These are phyloP conservation scores for Scytalidium lignicola DNA, from an alignment of 2,329 filamentous ascomycete genomes.

Conservation along the genomic window DNA sequence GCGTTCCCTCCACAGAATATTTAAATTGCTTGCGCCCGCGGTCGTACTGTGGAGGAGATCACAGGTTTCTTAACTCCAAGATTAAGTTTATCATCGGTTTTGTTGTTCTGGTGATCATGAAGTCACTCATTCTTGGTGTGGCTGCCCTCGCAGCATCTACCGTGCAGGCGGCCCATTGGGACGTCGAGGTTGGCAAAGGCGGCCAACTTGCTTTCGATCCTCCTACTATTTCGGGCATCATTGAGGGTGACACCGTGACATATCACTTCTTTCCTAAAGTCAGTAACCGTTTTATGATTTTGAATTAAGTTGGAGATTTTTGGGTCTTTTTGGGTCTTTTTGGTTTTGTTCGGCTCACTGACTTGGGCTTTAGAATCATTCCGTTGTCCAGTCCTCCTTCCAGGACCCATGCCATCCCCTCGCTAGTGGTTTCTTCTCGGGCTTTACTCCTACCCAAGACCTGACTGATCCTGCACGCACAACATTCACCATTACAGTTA, in stretches of 20 bases:
- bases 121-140: background rate
- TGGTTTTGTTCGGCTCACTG: too few species aligned
- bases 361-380: slow-evolving; percentile 26
- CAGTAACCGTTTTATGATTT: background rate
- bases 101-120: background rate
- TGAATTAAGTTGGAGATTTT: too few species aligned
- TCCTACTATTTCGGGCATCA: slow-evolving; percentile 25
- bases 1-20: too few species aligned
- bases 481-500: slow-evolving; percentile 41
- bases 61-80: too few species aligned
- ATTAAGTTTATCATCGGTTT: too few species aligned
- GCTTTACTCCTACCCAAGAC: slow-evolving; percentile 47
- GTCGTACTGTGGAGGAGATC: too few species aligned
- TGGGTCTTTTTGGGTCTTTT: too few species aligned
- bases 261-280: slow-evolving; percentile 25
- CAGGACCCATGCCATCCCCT: slow-evolving; percentile 32
- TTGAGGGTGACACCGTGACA: slow-evolving; percentile 24
- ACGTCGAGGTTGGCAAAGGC: slow-evolving; percentile 49
- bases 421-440: slow-evolving; percentile 55
- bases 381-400: slow-evolving; percentile 30
- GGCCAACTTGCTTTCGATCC: slow-evolving; percentile 73
- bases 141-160: background rate
- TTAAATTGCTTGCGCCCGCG: too few species aligned
- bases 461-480: background rate
- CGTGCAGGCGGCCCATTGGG: background rate